Percentiles rank a stretch among this genome's conserved stretches.
Conservation (phyloP, 2,329 filamentous ascomycete species). For the Tolypocladium nubicola region DNA sequence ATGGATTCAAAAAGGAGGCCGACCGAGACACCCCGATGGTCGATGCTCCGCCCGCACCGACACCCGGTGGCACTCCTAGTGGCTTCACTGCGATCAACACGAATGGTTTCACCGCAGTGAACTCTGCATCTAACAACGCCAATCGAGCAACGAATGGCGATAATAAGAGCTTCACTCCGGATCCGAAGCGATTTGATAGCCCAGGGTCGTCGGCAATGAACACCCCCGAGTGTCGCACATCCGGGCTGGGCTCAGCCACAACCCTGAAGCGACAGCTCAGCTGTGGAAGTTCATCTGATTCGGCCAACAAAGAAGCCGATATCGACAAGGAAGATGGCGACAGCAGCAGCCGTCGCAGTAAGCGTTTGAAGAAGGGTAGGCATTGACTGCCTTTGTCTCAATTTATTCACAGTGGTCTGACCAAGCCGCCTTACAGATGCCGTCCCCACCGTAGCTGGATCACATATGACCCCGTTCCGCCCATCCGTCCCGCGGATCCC, state of each 20-base stretch:
- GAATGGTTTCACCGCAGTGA: constrained; percentile 64
- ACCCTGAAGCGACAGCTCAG: constrained; percentile 71
- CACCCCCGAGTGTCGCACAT: constrained; percentile 53
- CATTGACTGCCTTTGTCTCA: not conserved
- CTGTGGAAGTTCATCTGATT: constrained; percentile 38
- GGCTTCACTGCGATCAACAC: constrained; percentile 52
- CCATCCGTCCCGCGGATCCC: constrained; percentile 62
- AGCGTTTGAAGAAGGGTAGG: constrained; percentile 68
- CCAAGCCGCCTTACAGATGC: constrained; percentile 27
- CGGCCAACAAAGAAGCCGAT: constrained; percentile 34
- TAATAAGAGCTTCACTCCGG: constrained; percentile 50
- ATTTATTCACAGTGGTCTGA: constrained; percentile 7
- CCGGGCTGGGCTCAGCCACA: constrained; percentile 41
- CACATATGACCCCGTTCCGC: constrained; percentile 90
- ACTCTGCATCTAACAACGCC: constrained; percentile 57
- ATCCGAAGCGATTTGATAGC: constrained; percentile 49
- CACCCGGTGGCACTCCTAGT: constrained; percentile 33
- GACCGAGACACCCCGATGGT: constrained; percentile 38
- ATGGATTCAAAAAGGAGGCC: constrained; percentile 30
- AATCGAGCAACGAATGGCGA: constrained; percentile 39
- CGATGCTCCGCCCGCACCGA: constrained; percentile 29
- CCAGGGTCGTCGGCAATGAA: constrained; percentile 53
- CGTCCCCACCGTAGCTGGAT: constrained; percentile 82
- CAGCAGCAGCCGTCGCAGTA: constrained; percentile 69
- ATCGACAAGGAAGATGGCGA: constrained; percentile 49